A percentile compares a stretch with the other conserved stretches of the same genome.
phyloP scores from a whole-genome alignment of 129 eudicot species.

The Kitagawia praeruptora region DNA sequence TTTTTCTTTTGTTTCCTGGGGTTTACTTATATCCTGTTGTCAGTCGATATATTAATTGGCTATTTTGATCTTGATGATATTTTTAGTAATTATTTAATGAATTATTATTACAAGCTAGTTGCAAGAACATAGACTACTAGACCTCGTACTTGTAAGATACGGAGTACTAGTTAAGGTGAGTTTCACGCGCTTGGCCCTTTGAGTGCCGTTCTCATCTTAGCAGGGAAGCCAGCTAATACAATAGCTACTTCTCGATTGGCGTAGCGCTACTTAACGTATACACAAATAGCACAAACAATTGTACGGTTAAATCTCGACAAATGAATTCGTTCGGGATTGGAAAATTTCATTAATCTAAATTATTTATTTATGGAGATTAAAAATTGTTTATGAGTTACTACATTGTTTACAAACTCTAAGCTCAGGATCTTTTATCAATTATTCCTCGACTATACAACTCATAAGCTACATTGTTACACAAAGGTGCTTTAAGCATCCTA shows the following conservation, averaged over 20 bases:
- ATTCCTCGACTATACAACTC: not conserved
- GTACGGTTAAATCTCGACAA: no score
- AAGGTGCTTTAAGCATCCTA: not conserved
- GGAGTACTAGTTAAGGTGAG: no score
- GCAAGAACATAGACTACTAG: not conserved
- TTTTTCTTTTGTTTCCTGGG: not conserved
- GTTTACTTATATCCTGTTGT: not conserved
- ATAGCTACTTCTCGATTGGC: not conserved
- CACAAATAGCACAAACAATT: no score
- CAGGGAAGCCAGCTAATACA: not conserved
- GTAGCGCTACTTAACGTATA: not conserved
- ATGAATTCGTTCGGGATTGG: no score
- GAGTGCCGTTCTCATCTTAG: not conserved
- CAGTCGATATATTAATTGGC: not conserved
- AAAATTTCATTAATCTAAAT: no score
- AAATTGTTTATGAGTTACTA: no score
- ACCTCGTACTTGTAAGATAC: not conserved
- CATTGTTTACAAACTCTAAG: no score
- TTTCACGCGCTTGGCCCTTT: not conserved
- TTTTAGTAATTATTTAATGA: not conserved
- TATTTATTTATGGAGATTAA: no score
- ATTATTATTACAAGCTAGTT: not conserved
- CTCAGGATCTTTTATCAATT: no score
- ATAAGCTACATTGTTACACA: not conserved
- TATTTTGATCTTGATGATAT: no score